Evolutionary conservation across 192 early-diverging fungal genomes (phyloP).

Genomic region (Coemansia sp.): DNA sequence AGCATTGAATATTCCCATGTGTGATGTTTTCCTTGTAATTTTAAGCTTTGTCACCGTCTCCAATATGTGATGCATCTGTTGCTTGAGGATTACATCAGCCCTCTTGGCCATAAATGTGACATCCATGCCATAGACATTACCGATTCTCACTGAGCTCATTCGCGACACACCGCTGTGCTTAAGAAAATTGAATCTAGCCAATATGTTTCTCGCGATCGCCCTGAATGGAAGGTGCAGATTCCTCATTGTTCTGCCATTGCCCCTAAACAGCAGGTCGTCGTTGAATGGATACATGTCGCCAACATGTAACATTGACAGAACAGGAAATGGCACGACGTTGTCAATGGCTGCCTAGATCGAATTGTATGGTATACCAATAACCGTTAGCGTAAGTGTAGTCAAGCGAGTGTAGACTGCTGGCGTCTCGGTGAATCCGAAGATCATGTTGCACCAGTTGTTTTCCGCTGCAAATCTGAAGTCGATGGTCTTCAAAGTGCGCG

Average conservation of each 20-base stretch:
- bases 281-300: too few species aligned
- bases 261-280: too few species aligned
- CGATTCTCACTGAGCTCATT: neutral
- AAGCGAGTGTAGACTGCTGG: neutral
- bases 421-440: neutral
- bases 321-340: neutral
- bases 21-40: too few species aligned
- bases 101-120: neutral
- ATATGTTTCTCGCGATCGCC: too few species aligned
- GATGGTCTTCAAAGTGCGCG: too few species aligned
- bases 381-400: neutral
- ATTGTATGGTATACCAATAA: neutral
- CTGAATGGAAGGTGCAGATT: too few species aligned
- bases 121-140: neutral
- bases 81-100: neutral
- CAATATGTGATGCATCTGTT: neutral
- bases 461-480: too few species aligned
- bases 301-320: neutral
- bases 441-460: neutral
- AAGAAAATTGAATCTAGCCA: too few species aligned
- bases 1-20: neutral
- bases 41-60: neutral
- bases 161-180: too few species aligned
- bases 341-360: neutral
- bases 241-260: too few species aligned